These are phyloP conservation scores for Rhamnella rubrinervis DNA, from an alignment of 331 rosid genomes.

Conservation along the genomic window DNA sequence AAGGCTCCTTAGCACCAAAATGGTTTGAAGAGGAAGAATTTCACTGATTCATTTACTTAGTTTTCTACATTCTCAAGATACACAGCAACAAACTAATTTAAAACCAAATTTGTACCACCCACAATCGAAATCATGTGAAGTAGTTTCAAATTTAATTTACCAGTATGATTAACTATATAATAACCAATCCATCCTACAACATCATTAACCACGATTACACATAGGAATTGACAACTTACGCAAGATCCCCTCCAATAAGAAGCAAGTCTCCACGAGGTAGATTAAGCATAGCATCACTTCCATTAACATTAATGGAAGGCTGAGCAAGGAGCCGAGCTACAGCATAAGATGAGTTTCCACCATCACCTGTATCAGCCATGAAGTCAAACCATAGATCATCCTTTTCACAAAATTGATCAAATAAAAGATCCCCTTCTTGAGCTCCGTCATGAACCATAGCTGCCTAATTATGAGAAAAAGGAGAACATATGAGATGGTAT, in stretches of 20 bases:
- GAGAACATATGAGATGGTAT: not conserved
- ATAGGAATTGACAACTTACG: conserved; percentile 55
- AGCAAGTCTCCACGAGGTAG: conserved; percentile 87
- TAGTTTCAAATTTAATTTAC: not conserved
- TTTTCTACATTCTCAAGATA: conserved; percentile 17
- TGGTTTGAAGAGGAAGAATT: not conserved
- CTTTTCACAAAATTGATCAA: conserved; percentile 69
- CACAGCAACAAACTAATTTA: conserved; percentile 1
- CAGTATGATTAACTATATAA: conserved; percentile 4
- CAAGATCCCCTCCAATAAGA: conserved; percentile 97
- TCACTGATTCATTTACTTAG: conserved; percentile 14
- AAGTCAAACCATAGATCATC: conserved; percentile 96
- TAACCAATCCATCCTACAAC: conserved; percentile 12
- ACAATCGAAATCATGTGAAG: conserved; percentile 1
- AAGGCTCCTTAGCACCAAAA: not conserved
- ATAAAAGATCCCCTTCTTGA: conserved; percentile 60
- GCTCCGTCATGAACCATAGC: conserved; percentile 80
- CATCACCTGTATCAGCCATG: conserved; percentile 99
- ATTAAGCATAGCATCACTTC: conserved; percentile 48
- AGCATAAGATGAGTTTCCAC: conserved; percentile 95
- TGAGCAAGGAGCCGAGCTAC: conserved; percentile 90
- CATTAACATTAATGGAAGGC: conserved; percentile 54
- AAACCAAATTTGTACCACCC: conserved; percentile 15
- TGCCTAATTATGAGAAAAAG: conserved; percentile 56
- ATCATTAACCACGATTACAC: not conserved